These are phyloP conservation scores for Lentinula raphanica DNA, from an alignment of 768 basidiomycete species.

Conservation along the genomic window DNA sequence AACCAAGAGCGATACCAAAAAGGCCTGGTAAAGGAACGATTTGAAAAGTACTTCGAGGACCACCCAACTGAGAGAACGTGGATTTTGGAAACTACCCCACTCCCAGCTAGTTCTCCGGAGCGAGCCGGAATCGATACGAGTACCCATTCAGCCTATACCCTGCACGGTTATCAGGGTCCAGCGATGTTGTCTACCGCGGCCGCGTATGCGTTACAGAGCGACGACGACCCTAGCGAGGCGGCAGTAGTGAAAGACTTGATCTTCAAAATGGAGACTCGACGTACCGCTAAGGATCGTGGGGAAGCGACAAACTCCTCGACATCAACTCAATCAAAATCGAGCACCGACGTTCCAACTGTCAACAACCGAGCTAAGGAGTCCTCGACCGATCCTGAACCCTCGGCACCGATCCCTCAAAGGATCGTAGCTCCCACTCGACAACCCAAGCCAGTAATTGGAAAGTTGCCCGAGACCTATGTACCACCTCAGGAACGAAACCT, in stretches of 20 bases:
- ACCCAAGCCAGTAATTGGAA: neutral
- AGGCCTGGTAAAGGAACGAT: neutral
- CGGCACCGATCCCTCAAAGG: neutral
- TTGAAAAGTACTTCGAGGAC: neutral
- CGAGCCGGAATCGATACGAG: neutral
- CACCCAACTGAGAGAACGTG: neutral
- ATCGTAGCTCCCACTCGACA: neutral
- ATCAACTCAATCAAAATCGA: neutral
- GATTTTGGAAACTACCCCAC: neutral
- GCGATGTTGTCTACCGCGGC: neutral
- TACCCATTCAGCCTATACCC: neutral
- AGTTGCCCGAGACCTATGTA: neutral
- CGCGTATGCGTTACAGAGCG: neutral
- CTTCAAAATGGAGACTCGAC: neutral
- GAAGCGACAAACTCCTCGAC: neutral
- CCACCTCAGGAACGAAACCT: neutral
- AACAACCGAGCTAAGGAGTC: neutral
- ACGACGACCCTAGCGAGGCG: neutral
- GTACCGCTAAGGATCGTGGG: neutral
- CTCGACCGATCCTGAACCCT: too few relatives aligned
- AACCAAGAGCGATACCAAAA: neutral
- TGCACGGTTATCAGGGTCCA: neutral
- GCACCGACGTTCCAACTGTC: too few relatives aligned
- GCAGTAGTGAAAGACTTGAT: neutral
- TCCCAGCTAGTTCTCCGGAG: neutral